These are phyloP conservation scores for Omphalea diandra DNA, from an alignment of 441 rosid species.

Conservation along the genomic window DNA sequence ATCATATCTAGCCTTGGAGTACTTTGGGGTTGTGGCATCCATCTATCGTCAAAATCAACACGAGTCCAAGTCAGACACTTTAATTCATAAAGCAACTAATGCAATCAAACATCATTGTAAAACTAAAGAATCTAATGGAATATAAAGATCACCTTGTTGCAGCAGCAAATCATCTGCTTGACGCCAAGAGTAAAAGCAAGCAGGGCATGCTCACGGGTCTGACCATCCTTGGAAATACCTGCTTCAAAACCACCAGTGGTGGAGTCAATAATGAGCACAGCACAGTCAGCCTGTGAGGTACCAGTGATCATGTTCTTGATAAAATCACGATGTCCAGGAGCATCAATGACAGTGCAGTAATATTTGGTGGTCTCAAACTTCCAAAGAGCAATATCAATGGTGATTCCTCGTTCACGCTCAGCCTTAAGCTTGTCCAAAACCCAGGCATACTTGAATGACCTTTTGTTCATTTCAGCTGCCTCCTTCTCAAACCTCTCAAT, in stretches of 20 bases:
- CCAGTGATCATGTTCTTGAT: conserved; percentile 58
- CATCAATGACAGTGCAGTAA: conserved; percentile 54
- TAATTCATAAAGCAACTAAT: not conserved
- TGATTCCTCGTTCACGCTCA: conserved; percentile 54
- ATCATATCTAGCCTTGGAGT: conserved; percentile 42
- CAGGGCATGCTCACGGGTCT: conserved; percentile 51
- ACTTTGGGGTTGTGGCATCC: conserved; percentile 52
- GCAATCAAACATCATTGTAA: not conserved
- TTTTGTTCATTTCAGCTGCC: conserved; percentile 55
- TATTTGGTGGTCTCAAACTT: conserved; percentile 50
- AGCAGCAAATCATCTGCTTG: conserved; percentile 50
- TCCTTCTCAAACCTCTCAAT: conserved; percentile 61
- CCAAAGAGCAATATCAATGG: conserved; percentile 51
- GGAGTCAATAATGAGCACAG: conserved; percentile 47
- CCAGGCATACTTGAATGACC: conserved; percentile 54
- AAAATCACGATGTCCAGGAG: conserved; percentile 52
- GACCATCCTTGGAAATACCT: conserved; percentile 54
- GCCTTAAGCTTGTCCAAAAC: conserved; percentile 53
- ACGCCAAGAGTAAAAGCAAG: conserved; percentile 55
- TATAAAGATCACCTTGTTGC: conserved; percentile 41
- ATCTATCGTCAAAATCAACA: conserved; percentile 19
- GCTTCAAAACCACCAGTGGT: conserved; percentile 57
- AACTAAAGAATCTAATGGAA: not conserved
- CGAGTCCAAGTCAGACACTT: not conserved
- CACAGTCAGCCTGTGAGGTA: conserved; percentile 55